Evolutionary conservation across 495 filamentous ascomycete species (phyloP).

Genomic region (Podospora anserina): DNA sequence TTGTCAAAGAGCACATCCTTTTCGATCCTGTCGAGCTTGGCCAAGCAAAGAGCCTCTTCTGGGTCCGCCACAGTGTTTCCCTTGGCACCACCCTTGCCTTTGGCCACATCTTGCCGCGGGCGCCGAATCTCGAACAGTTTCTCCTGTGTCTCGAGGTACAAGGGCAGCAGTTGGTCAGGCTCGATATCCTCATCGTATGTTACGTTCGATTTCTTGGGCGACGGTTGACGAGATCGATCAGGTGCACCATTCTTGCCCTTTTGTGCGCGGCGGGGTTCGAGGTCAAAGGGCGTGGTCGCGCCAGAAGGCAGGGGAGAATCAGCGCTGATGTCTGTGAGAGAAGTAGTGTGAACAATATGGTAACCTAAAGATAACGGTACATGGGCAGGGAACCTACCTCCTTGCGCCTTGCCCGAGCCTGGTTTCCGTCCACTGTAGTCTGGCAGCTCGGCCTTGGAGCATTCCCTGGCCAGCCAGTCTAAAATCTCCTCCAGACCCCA

Average conservation of each 20-base stretch:
- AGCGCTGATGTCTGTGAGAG: constrained; percentile 37
- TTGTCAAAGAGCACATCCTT: constrained; percentile 85
- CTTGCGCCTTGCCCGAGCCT: constrained; percentile 31
- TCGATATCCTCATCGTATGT: constrained; percentile 57
- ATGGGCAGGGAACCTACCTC: constrained; percentile 24
- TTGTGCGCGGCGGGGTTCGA: constrained; percentile 26
- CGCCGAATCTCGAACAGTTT: constrained; percentile 71
- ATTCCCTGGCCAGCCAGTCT: constrained; percentile 79
- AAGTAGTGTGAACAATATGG: constrained; percentile 12
- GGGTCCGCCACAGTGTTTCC: constrained; percentile 30
- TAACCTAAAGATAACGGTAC: not conserved
- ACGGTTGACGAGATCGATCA: constrained; percentile 23
- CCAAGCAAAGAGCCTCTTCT: constrained; percentile 59
- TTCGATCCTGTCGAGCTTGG: constrained; percentile 72
- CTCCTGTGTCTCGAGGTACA: constrained; percentile 67
- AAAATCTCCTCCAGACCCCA: constrained; percentile 86
- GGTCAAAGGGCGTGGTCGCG: constrained; percentile 44
- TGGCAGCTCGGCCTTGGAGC: constrained; percentile 62
- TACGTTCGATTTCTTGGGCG: constrained; percentile 35
- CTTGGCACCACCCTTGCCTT: constrained; percentile 37
- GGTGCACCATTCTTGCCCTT: constrained; percentile 35
- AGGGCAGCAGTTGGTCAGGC: constrained; percentile 71
- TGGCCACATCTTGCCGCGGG: constrained; percentile 49
- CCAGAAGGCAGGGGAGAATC: constrained; percentile 49
- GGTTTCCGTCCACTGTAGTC: constrained; percentile 56